Conservation (phyloP, 768 basidiomycete genomes). For the Peribolospora baueri region DNA sequence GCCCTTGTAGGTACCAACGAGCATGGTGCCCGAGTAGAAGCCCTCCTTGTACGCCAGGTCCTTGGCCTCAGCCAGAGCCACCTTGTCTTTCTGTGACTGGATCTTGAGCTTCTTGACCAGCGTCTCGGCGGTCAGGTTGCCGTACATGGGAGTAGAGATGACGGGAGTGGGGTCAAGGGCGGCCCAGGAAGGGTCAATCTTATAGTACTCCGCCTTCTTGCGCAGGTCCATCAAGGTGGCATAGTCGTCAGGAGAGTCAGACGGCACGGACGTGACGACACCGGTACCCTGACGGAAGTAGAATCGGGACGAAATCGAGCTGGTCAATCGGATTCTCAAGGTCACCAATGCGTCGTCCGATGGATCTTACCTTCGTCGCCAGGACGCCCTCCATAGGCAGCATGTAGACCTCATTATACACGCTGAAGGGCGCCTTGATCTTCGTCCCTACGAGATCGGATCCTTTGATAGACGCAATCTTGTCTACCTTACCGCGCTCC, state of each 20-base stretch:
- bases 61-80: constrained; percentile 85
- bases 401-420: constrained; percentile 72
- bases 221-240: constrained; percentile 67
- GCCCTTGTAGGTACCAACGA: constrained; percentile 75
- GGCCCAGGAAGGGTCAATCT: constrained; percentile 72
- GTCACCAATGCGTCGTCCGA: neutral
- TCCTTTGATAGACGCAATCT: constrained; percentile 56
- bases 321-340: neutral
- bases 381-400: constrained; percentile 97
- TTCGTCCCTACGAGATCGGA: constrained; percentile 60
- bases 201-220: constrained; percentile 92
- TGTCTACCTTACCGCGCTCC: constrained; percentile 42
- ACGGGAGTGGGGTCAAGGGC: constrained; percentile 67
- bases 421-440: constrained; percentile 61
- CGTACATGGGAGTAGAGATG: constrained; percentile 70
- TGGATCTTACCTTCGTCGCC: constrained; percentile 47
- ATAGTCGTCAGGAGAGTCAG: constrained; percentile 94
- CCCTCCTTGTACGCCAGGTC: constrained; percentile 97
- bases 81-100: constrained; percentile 76
- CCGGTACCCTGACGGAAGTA: constrained; percentile 50
- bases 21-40: constrained; percentile 82
- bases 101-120: constrained; percentile 77
- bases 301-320: neutral
- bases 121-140: constrained; percentile 62
- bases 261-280: constrained; percentile 91